Percentiles rank a stretch among this genome's conserved stretches.
Evolutionary conservation across 441 rosid species (phyloP).

Genomic region (Syzygium malaccense): DNA sequence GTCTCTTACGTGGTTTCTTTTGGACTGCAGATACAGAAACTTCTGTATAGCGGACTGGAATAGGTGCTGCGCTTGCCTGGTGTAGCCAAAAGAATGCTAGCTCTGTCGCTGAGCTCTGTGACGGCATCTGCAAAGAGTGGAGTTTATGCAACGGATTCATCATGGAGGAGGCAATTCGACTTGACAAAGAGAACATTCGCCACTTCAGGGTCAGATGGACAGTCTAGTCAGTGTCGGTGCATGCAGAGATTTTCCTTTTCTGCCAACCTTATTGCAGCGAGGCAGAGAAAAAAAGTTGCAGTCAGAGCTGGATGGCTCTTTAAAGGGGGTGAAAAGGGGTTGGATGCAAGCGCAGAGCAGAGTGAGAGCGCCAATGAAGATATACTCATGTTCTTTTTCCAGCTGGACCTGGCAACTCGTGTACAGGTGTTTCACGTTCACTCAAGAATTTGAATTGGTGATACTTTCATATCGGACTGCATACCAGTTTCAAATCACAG

Average conservation of each 20-base stretch:
- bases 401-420: slow-evolving; percentile 83
- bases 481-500: not conserved
- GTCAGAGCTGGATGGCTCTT: slow-evolving; percentile 90
- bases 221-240: slow-evolving; percentile 25
- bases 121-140: slow-evolving; percentile 34
- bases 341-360: slow-evolving; percentile 57
- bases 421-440: slow-evolving; percentile 54
- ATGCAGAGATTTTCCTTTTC: slow-evolving; percentile 21
- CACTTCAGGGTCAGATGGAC: slow-evolving; percentile 21
- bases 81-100: slow-evolving; percentile 36
- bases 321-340: slow-evolving; percentile 46
- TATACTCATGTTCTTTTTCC: slow-evolving; percentile 83
- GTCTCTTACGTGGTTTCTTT: not conserved
- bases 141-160: slow-evolving; percentile 23
- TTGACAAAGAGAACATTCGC: slow-evolving; percentile 19
- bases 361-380: slow-evolving; percentile 96
- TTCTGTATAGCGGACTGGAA: not conserved
- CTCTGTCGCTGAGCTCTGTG: slow-evolving; percentile 35
- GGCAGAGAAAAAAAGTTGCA: slow-evolving; percentile 35
- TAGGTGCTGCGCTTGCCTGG: not conserved
- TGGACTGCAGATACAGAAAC: not conserved
- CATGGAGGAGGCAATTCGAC: slow-evolving; percentile 31
- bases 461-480: not conserved
- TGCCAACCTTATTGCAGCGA: slow-evolving; percentile 15
- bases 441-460: not conserved